phyloP scores from a whole-genome alignment of 805 yeast genomes.

The Wickerhamiella brachini region DNA sequence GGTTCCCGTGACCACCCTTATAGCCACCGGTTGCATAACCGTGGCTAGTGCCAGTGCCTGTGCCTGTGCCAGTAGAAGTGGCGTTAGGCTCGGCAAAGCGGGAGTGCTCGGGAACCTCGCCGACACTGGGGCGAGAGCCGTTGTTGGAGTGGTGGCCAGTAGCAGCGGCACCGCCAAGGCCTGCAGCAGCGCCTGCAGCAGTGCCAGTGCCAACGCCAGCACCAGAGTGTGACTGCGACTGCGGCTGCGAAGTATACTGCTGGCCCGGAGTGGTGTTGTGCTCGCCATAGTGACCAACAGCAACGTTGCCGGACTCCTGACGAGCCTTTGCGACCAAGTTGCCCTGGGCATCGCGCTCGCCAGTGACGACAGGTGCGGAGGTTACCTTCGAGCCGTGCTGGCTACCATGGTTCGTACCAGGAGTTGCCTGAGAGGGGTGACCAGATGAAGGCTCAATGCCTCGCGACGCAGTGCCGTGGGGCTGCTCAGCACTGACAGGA shows the following conservation, averaged over 20 bases:
- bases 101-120: background rate
- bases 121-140: background rate
- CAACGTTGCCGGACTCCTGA: background rate
- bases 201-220: background rate
- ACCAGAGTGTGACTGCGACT: background rate
- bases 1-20: background rate
- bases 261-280: background rate
- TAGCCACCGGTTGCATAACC: background rate
- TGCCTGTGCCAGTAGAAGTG: background rate
- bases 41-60: background rate
- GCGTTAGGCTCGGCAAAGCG: background rate
- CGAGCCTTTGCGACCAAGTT: background rate
- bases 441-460: background rate
- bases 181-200: background rate
- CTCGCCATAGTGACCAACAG: background rate
- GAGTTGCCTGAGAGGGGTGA: background rate
- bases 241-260: background rate
- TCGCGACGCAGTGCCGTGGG: conserved; percentile 3
- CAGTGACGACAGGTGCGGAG: background rate
- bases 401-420: background rate
- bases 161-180: background rate
- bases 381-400: background rate
- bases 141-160: background rate
- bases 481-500: background rate
- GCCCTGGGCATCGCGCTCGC: conserved; percentile 1